Evolutionary conservation across 306 rosid species (phyloP).

Genomic region (Argentina anserina): DNA sequence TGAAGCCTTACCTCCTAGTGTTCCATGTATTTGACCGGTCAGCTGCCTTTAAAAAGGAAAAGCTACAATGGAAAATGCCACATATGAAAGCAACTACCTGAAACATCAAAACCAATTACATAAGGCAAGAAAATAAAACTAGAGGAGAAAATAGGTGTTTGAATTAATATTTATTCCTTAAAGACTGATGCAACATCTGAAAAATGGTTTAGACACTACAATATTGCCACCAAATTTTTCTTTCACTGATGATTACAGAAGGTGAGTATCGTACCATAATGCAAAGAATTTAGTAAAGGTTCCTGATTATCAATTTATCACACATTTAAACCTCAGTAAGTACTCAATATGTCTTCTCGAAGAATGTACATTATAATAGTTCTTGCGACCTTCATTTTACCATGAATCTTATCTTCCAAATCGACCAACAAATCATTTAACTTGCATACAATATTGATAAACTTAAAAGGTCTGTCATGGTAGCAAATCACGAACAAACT

Average conservation of each 20-base stretch:
- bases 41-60: constrained; percentile 57
- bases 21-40: constrained; percentile 54
- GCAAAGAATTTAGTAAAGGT: background rate
- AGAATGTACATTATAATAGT: background rate
- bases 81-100: constrained; percentile 84
- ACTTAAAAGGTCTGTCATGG: background rate
- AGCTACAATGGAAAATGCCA: constrained; percentile 58
- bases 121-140: constrained; percentile 10
- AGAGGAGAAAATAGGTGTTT: constrained; percentile 19
- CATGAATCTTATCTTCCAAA: background rate
- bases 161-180: too few relatives aligned
- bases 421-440: background rate
- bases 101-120: constrained; percentile 16
- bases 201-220: background rate
- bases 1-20: constrained; percentile 59
- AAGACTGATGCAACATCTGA: background rate
- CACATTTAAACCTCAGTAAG: background rate
- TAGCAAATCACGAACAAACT: background rate
- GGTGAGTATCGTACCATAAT: background rate
- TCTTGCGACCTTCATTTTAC: background rate
- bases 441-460: background rate
- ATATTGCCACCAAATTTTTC: background rate
- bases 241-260: background rate
- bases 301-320: background rate
- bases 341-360: background rate